Evolutionary conservation across 352 stramenopile species (phyloP), one percentile per base, ranked within the genome.

Genomic region (Pilasporangium apinafurcum): DNA sequence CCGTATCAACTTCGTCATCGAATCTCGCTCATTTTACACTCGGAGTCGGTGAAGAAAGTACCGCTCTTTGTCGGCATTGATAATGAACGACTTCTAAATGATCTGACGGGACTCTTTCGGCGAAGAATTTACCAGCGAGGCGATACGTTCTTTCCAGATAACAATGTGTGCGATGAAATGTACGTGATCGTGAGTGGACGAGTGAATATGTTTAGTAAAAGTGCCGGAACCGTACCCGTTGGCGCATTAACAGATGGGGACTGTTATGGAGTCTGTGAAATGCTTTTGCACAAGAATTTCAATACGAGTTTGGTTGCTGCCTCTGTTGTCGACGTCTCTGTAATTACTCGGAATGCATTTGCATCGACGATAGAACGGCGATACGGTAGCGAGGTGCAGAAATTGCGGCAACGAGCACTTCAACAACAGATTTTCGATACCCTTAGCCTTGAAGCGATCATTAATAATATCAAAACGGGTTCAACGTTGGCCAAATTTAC

Each of bases 1-100:
- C 78, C 78, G 1, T 47, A 61, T 6, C 70, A 83, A 33, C 44
- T 91, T 6, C 64, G 73, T 0, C 73, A 91, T 37, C 65, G 67
- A 3, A 88, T 91, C 51, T 87, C 78, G 14, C 57, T 71, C 20
- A 72, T 83, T 12, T 38, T 88, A n/a, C 78, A 91, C 46, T 60
- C 78, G 5, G 60, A 86, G 16, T 81, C 78, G 2, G 63, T 88
- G 16, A 62, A 65, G 4, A 76, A 81, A 22, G 61, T 91, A 4
- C 51, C 53, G 17, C 53, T 88, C 9, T 91, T 91, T 26, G 43
- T 71, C 1, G 70, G 80, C 8, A 54, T 72, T 4, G 51, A 60
- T 17, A 68, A 83, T 34, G 72, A 87, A 21, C 62, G 62, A 1
- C 37, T 87, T 16, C 51, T 85, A 0, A 69, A 84, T 13, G 65